Percentiles rank a stretch among this genome's conserved stretches.
phyloP scores from a whole-genome alignment of 495 filamentous ascomycete species.

The Penicillium silybi region DNA sequence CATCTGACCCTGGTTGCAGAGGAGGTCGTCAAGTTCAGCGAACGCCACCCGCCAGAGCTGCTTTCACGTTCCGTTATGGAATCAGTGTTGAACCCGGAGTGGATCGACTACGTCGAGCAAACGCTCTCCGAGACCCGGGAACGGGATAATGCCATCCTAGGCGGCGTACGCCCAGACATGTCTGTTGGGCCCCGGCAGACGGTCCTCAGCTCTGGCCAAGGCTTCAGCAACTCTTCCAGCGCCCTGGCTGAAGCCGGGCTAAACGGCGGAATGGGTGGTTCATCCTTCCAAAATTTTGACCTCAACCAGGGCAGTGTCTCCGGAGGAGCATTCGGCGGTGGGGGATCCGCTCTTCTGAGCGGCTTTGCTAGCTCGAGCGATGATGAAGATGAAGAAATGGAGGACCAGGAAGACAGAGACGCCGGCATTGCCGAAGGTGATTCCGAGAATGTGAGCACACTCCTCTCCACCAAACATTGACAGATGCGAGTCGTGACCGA shows the following conservation, averaged over 20 bases:
- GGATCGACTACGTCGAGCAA: conserved; percentile 94
- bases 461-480: conserved; percentile 51
- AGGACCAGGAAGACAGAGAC: conserved; percentile 70
- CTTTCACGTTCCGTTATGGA: conserved; percentile 82
- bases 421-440: conserved; percentile 35
- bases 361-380: conserved; percentile 96
- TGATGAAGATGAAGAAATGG: conserved; percentile 94
- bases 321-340: conserved; percentile 62
- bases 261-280: conserved; percentile 49
- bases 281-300: conserved; percentile 72
- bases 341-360: conserved; percentile 69
- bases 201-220: conserved; percentile 57
- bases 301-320: conserved; percentile 62
- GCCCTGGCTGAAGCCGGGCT: conserved; percentile 75
- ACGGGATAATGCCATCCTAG: conserved; percentile 97
- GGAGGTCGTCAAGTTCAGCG: conserved; percentile 97
- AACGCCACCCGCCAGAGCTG: conserved; percentile 84
- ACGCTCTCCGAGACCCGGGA: conserved; percentile 91
- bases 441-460: conserved; percentile 64
- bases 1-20: conserved; percentile 96
- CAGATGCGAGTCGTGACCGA: conserved; percentile 44
- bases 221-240: conserved; percentile 54
- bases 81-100: conserved; percentile 78
- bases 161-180: conserved; percentile 88
- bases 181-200: conserved; percentile 65